Percentiles rank a stretch among this genome's conserved stretches.
Conservation (phyloP, 108 stramenopile species). For the Cyclotella distinguenda region DNA sequence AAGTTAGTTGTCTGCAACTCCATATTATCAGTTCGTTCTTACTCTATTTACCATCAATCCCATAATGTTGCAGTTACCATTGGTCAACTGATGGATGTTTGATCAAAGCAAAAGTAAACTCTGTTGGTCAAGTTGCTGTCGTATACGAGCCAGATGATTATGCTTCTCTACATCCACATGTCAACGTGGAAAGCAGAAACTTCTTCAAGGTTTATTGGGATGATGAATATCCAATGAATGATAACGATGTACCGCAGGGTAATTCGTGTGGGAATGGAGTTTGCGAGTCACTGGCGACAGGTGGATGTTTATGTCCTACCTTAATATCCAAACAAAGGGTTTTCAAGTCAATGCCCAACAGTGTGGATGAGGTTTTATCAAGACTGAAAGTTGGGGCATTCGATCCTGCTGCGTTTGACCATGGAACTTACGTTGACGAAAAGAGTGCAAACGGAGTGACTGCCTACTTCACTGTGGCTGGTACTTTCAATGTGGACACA, state of each 20-base stretch:
- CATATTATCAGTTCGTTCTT: not conserved
- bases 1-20: not conserved
- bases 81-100: slow-evolving; percentile 57
- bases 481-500: slow-evolving; percentile 25
- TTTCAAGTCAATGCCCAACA: slow-evolving; percentile 38
- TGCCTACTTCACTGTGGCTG: slow-evolving; percentile 30
- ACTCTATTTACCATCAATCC: not conserved
- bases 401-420: slow-evolving; percentile 29
- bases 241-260: slow-evolving; percentile 31
- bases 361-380: slow-evolving; percentile 42
- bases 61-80: slow-evolving; percentile 7
- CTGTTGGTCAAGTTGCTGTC: slow-evolving; percentile 53
- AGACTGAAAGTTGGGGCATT: slow-evolving; percentile 40
- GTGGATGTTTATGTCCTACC: slow-evolving; percentile 39
- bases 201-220: slow-evolving; percentile 47
- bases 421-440: slow-evolving; percentile 14
- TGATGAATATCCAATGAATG: slow-evolving; percentile 32
- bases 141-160: slow-evolving; percentile 50
- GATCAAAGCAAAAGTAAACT: slow-evolving; percentile 55
- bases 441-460: slow-evolving; percentile 29
- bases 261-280: slow-evolving; percentile 27
- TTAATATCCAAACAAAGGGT: slow-evolving; percentile 23
- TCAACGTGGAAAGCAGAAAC: slow-evolving; percentile 38
- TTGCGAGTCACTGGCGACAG: slow-evolving; percentile 29
- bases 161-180: slow-evolving; percentile 28